Conservation (phyloP, 192 early-diverging fungal species). For the Backusella psychrophila region DNA sequence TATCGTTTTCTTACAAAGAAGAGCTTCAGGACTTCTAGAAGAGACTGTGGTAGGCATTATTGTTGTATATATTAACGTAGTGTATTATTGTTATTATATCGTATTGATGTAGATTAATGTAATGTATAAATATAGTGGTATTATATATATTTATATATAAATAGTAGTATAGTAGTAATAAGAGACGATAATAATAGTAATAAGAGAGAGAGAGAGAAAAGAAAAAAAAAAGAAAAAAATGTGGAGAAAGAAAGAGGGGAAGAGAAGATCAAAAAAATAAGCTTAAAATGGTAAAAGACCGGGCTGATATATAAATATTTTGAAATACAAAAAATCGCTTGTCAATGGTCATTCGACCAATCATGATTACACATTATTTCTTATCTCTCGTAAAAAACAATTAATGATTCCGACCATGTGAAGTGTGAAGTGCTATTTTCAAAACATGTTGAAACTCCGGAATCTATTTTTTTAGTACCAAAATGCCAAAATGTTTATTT, state of each 20-base stretch:
- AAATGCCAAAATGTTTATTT: not conserved
- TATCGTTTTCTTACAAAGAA: constrained; percentile 25
- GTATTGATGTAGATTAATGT: not conserved
- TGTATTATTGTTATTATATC: not conserved
- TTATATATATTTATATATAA: not conserved
- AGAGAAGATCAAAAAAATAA: not conserved
- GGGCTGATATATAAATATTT: not conserved
- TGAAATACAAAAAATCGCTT: not conserved
- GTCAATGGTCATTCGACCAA: constrained; percentile 1
- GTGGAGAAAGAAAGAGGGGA: not conserved
- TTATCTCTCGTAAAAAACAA: not conserved
- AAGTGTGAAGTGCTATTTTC: not conserved
- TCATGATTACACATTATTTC: not conserved
- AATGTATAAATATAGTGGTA: not conserved
- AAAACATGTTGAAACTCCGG: not conserved
- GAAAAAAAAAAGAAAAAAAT: constrained; percentile 4
- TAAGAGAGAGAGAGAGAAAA: not conserved
- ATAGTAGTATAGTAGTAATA: not conserved
- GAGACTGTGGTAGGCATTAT: constrained; percentile 25
- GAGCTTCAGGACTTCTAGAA: constrained; percentile 34
- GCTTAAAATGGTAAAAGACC: not conserved
- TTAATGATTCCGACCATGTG: not conserved
- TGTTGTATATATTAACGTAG: not conserved
- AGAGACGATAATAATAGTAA: not conserved
- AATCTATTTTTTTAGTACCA: not conserved